Evolutionary conservation across 495 filamentous ascomycete species (phyloP), one percentile per base, ranked within the genome.

Genomic region (Aspergillus mulundensis): DNA sequence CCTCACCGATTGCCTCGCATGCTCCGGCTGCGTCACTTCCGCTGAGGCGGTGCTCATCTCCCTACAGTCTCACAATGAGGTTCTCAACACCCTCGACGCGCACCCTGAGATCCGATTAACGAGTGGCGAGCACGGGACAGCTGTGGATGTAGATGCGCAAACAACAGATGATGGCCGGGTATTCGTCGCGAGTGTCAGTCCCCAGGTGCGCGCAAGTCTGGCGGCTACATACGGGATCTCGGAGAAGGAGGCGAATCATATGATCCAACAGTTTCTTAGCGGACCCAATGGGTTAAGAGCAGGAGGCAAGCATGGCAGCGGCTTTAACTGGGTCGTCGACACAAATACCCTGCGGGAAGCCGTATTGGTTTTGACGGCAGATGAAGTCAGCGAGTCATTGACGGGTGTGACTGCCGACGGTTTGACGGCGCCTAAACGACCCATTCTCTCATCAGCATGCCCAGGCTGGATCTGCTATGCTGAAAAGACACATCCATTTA

Each of bases 391-490:
- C 18, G 68, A 79, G 47, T 81, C 70, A 3, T 56, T 72, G 49
- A 59, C 58, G 32, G 32, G 25, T 19, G 34, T 61, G 39, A 52
- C 43, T 12, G 43, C 62, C 30, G 40, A 54, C 10, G 47, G 56
- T 23, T 43, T 50, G 8, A 59, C 62, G 18, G 38, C 39, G 25
- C 81, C 84, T 1, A 81, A 83, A 45, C 82, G 80, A 39, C 95
- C 92, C 0, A 87, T 97, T 51, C 74, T 98, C 14, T 88, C 93
- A 10, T 93, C 91, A 10, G 89, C 90, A 11, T 98, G 94, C 67
- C 94, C 94, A 0, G 94, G 94, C 25, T 98, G 95, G 90, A 93
- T 98, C 30, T 98, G 94, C 72, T 97, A 98, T 68, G 91, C 93
- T 45, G 94, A 98, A 63, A 97, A 97, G 72, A 96, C 90, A 28